phyloP scores from a whole-genome alignment of 805 yeast genomes.

The Naumovozyma baii region DNA sequence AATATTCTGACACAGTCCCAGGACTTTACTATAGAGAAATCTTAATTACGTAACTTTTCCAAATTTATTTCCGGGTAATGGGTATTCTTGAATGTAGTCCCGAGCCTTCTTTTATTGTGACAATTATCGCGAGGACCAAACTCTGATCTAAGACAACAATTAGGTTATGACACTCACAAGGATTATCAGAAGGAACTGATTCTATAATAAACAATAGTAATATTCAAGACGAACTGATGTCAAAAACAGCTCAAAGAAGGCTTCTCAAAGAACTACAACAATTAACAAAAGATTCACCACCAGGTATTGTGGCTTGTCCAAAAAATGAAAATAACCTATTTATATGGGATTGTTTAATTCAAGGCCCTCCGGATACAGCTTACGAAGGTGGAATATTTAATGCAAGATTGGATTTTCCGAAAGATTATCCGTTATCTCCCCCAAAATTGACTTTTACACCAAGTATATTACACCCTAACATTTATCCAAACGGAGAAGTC shows the following conservation, averaged over 20 bases:
- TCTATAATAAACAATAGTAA: too few relatives aligned
- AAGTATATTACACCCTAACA: constrained; percentile 84
- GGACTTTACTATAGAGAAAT: too few relatives aligned
- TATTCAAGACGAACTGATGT: constrained; percentile 14
- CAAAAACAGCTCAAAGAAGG: constrained; percentile 71
- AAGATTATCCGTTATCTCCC: constrained; percentile 75
- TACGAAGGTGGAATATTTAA: constrained; percentile 85
- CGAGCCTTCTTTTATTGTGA: too few relatives aligned
- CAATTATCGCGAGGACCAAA: too few relatives aligned
- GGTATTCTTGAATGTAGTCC: too few relatives aligned
- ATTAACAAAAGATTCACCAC: constrained; percentile 77
- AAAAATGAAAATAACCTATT: constrained; percentile 61
- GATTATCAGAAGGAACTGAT: too few relatives aligned
- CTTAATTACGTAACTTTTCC: too few relatives aligned
- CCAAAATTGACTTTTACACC: constrained; percentile 70
- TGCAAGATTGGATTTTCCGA: constrained; percentile 62
- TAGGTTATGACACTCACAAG: too few relatives aligned
- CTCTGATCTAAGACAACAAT: too few relatives aligned
- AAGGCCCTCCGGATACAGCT: constrained; percentile 77
- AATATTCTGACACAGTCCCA: too few relatives aligned
- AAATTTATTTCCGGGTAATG: too few relatives aligned
- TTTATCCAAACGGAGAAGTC: constrained; percentile 89
- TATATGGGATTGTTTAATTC: constrained; percentile 74
- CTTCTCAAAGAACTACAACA: constrained; percentile 85
- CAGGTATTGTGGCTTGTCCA: constrained; percentile 94